phyloP scores from a whole-genome alignment of 139 green algal species.

The Tetraselmis chui region DNA sequence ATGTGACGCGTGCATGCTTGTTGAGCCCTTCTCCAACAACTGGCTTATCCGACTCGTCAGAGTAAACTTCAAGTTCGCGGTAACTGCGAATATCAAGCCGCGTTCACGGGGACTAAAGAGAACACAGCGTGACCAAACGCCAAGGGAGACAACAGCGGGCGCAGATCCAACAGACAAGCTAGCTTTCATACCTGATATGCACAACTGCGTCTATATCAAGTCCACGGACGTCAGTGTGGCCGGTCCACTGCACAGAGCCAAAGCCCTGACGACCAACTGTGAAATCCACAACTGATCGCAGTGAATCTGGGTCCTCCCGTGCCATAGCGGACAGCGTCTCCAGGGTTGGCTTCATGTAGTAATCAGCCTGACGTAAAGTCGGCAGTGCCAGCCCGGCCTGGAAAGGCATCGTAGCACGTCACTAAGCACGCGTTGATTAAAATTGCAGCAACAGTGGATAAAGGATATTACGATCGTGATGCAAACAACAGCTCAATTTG shows the following conservation, averaged over 20 bases:
- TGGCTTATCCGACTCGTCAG: constrained; percentile 59
- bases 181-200: constrained; percentile 42
- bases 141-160: too few relatives aligned
- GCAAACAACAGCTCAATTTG: too few relatives aligned
- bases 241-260: constrained; percentile 70
- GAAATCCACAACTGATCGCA: constrained; percentile 56
- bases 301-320: constrained; percentile 32
- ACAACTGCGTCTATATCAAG: constrained; percentile 67
- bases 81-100: not conserved
- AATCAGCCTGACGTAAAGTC: constrained; percentile 29
- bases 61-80: constrained; percentile 64
- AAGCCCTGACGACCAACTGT: constrained; percentile 50
- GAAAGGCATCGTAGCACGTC: not conserved
- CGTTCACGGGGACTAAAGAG: too few relatives aligned
- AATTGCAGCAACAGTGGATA: too few relatives aligned
- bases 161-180: too few relatives aligned
- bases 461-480: too few relatives aligned
- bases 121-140: too few relatives aligned
- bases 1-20: constrained; percentile 62
- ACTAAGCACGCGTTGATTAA: too few relatives aligned
- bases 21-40: constrained; percentile 76
- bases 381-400: not conserved
- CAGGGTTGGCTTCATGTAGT: constrained; percentile 48
- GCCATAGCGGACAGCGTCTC: constrained; percentile 55
- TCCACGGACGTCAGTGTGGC: constrained; percentile 66